Evolutionary conservation across 345 rosid genomes (phyloP).

Genomic region (Turnera subulata): DNA sequence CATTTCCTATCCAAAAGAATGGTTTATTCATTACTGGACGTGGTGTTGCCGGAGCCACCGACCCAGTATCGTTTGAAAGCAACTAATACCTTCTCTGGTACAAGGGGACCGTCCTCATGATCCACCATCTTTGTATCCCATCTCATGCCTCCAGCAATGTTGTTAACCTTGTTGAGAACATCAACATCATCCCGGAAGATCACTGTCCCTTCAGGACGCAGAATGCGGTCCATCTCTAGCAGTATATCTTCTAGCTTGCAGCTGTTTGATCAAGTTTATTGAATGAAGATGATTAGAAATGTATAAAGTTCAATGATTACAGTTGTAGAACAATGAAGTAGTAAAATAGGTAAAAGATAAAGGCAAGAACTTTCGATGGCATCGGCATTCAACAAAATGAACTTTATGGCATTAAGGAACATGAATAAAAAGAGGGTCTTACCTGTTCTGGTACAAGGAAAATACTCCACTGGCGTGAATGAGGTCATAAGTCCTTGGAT

Average conservation of each 20-base stretch:
- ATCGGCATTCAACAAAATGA: no score
- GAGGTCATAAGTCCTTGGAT: conserved; percentile 92
- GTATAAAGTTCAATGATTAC: no score
- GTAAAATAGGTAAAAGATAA: no score
- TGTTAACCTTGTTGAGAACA: conserved; percentile 66
- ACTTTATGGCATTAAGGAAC: not conserved
- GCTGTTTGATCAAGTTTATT: conserved; percentile 30
- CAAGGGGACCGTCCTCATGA: conserved; percentile 96
- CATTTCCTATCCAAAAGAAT: not conserved
- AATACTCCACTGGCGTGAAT: conserved; percentile 83
- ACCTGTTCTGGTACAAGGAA: conserved; percentile 71
- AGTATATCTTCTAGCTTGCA: conserved; percentile 83
- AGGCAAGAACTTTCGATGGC: no score
- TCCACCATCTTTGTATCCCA: conserved; percentile 90
- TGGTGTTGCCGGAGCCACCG: conserved; percentile 56
- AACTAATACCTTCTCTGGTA: conserved; percentile 71
- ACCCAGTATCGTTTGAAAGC: conserved; percentile 90
- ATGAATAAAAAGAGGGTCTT: conserved; percentile 17
- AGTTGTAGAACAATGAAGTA: no score
- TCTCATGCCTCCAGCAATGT: conserved; percentile 72
- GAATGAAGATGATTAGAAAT: conserved; percentile 12
- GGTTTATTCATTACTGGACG: conserved; percentile 31
- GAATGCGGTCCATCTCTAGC: conserved; percentile 82
- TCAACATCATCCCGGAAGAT: conserved; percentile 82
- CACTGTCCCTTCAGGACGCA: conserved; percentile 86